phyloP scores from a whole-genome alignment of 78 protist genomes.

The Tieghemostelium lacteum region DNA sequence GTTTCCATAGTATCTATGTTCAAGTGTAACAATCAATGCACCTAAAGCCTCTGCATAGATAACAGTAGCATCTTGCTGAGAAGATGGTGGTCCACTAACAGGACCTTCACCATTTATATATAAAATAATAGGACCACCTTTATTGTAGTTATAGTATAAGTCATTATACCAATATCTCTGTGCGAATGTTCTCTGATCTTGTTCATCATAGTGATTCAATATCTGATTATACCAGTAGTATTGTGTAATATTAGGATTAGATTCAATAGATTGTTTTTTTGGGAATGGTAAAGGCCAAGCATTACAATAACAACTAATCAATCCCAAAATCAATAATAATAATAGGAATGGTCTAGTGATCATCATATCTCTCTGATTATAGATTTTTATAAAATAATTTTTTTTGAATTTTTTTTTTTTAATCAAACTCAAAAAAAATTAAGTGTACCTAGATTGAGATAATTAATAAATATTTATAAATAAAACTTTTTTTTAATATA shows the following conservation, averaged over 20 bases:
- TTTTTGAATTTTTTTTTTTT: too few relatives aligned
- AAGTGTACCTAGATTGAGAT: too few relatives aligned
- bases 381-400: too few relatives aligned
- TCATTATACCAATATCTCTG: conserved; percentile 62
- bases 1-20: conserved; percentile 92
- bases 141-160: conserved; percentile 13
- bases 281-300: too few relatives aligned
- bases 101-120: conserved; percentile 82
- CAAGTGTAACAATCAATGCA: conserved; percentile 83
- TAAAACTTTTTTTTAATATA: too few relatives aligned
- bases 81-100: conserved; percentile 41
- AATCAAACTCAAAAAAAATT: too few relatives aligned
- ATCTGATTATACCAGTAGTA: conserved; percentile 31
- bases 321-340: too few relatives aligned
- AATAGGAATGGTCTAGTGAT: too few relatives aligned
- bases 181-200: conserved; percentile 17
- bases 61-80: conserved; percentile 30
- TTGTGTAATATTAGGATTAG: background rate
- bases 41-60: conserved; percentile 43
- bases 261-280: too few relatives aligned
- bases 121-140: conserved; percentile 65
- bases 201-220: conserved; percentile 51
- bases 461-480: too few relatives aligned
- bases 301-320: too few relatives aligned
- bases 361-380: too few relatives aligned